phyloP scores from a whole-genome alignment of 2,329 filamentous ascomycete genomes.

The Shiraia bambusicola region DNA sequence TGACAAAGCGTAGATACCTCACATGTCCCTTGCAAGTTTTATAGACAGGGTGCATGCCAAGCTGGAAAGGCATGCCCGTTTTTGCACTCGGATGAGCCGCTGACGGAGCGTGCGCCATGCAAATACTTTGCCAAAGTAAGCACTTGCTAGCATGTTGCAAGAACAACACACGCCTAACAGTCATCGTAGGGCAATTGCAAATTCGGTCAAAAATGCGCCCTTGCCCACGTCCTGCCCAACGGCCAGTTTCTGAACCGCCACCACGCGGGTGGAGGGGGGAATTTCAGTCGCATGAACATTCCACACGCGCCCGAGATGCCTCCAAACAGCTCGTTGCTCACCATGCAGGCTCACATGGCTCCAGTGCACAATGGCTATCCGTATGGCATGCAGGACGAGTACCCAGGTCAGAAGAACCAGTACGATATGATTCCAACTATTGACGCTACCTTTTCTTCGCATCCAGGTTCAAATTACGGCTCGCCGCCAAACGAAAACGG shows the following conservation, averaged over 20 bases:
- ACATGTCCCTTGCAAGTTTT: constrained; percentile 99
- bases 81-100: constrained; percentile 84
- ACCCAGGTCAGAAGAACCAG: constrained; percentile 34
- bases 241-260: constrained; percentile 84
- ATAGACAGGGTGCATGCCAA: constrained; percentile 92
- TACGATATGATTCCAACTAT: constrained; percentile 58
- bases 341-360: constrained; percentile 54
- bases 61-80: constrained; percentile 95
- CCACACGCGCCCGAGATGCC: constrained; percentile 68
- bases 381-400: constrained; percentile 47
- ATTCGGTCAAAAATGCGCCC: constrained; percentile 95
- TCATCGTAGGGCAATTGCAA: constrained; percentile 88
- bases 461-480: constrained; percentile 68
- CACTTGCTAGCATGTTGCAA: not conserved
- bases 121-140: constrained; percentile 97
- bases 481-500: constrained; percentile 71
- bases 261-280: constrained; percentile 49
- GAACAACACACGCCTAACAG: not conserved
- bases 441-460: constrained; percentile 61
- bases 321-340: constrained; percentile 71
- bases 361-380: constrained; percentile 45
- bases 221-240: constrained; percentile 92
- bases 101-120: constrained; percentile 83
- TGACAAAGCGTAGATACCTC: constrained; percentile 69
- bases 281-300: constrained; percentile 70